Base-by-base conservation (phyloP, 345 rosid genomes). In the Salix udensis region DNA sequence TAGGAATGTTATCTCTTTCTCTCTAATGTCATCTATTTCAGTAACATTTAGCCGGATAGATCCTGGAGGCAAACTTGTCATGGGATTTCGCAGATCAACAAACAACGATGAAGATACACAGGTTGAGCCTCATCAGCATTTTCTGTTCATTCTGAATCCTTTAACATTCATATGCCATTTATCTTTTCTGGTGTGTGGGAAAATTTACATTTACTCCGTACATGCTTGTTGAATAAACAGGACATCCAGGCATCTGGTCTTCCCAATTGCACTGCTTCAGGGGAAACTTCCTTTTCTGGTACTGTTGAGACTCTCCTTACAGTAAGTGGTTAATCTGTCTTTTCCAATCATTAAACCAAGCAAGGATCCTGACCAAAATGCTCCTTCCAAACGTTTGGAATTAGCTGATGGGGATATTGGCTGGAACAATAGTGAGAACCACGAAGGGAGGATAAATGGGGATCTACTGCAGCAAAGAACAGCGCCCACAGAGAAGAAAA, bases 31-130 rank as follows among this genome's bases (percentile, higher is more conserved):
- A 34, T 34, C 37, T 30, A 58, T 67, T 79, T 75, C 87, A 92
- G 98, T 92, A 66, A 94, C 84, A 74, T 94, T 92, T 83, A 92
- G 97, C 77, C 91, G 90, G 75, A 88, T 88, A 81, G 93, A 90
- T 81, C 97, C 97, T 67, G 91, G 93, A 30, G 89, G 90, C 72
- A 92, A 89, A 77, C 91, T 94, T 78, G 81, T 94, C 65, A 83
- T 91, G 84, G 98, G 98, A 70, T 89, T 86, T 71, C 91, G 97
- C 55, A 94, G 90, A 89, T 82, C 91, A 64, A 60, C 90, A 68
- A 81, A 78, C 70, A 80, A 86, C 80, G 26, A 84, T 80, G 77
- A 72, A 61, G 90, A 87, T 61, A 58, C 74, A 42, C 92, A 88
- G 96, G 98, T 92, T 60, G 64, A 79, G 60, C 76, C 78, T 70